Base-by-base conservation (phyloP, 345 rosid species). In the Gossypium ekmanianum region DNA sequence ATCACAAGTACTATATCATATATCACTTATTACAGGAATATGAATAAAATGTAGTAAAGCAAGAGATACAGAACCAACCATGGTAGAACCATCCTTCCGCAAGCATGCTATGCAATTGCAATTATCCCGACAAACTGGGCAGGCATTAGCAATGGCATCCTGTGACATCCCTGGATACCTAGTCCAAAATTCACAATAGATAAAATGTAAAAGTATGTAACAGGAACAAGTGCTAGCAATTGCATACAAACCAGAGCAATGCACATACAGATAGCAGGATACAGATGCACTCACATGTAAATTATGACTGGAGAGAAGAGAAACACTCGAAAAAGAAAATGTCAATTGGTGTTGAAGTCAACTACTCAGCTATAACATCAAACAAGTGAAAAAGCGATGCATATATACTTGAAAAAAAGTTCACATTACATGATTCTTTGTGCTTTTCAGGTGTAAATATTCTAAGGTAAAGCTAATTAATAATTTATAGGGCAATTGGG, bases 61-160 rank as follows among this genome's bases (percentile, higher is more conserved):
- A 34, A 34, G 39, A 34, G 39, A 34, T 34, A 34, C 18, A 52
- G 17, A 74, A 75, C 82, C 47, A 54, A 34, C 95, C 6, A 83
- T 27, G 11, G 62, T 17, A 16, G 71, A 64, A 8, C 75, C 71
- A 73, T 82, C 83, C 24, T 79, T 70, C 27, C 90, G 90, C 82
- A 92, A 79, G 82, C 97, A 92, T 10, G 88, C 72, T 81, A 84
- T 86, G 78, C 97, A 90, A 71, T 86, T 87, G 86, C 94, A 88
- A 72, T 76, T 88, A 47, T 76, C 71, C 22, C 71, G 79, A 75
- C 94, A 86, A 75, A 84, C 74, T 1, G 93, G 92, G 64, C 92
- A 87, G 67, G 71, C 76, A 13, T 76, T 62, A 39, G 84, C 86
- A 79, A 90, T 51, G 2, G 78, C 82, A 65, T 86, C 84, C 72